Evolutionary conservation across 148 eudicot genomes (phyloP), one percentile per base, ranked within the genome.

Genomic region (Chenopodium quinoa): DNA sequence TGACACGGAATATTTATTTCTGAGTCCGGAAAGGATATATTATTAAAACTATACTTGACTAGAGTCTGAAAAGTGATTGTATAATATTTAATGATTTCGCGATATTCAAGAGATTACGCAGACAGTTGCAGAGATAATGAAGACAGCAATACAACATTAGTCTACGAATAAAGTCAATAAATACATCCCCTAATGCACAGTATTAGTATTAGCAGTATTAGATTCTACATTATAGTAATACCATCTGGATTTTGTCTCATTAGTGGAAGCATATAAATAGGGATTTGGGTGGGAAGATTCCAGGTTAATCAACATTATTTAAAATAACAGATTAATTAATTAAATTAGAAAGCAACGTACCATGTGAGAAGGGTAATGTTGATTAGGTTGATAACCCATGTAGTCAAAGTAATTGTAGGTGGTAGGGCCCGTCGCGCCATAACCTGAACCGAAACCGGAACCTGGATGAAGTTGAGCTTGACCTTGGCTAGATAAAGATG

Each of bases 401-500:
- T 80, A 80, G 56, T 84, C 84, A 68, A 63, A 72, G 83, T 84
- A 84, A 72, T 79, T 75, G 40, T 76, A 82, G 20, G 71, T 52
- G 25, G 66, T 44, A 23, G 84, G 86, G 44, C 79, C 85, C 84
- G 83, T 84, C 81, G 82, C 37, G 23, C 6, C 20, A 2, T 31
- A 75, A 46, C 67, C 79, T 9, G 58, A 79, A 10, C 77, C 65
- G 2, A 23, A 60, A 4, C 44, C 71, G 50, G 23, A 40, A 40
- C 22, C 47, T 20, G 13, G 37, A 22, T 25, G 80, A 31, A 25
- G 63, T 1, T 34, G 78, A 3, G 27, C 75, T 65, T 80, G 86
- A 64, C 80, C 88, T 63, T 89, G 93, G 85, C 91, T 87, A 67
- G 90, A 90, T 66, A 82, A 58, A 2, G 90, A 80, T 48, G 93